Conservation (phyloP, 2,329 filamentous ascomycete genomes). For the Apiospora sp. region DNA sequence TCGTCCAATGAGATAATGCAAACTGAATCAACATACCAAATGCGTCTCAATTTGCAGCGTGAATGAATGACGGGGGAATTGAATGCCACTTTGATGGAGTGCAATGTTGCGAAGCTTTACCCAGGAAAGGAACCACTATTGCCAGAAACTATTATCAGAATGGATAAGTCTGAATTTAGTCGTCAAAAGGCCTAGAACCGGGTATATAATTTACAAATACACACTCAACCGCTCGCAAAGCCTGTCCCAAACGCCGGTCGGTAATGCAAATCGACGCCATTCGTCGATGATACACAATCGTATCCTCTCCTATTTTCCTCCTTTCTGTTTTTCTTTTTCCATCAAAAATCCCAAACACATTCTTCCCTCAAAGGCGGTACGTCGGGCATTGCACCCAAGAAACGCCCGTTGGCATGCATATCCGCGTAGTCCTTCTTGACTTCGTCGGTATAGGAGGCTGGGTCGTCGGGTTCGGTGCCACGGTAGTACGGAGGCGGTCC, state of each 20-base stretch:
- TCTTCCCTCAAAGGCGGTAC: conserved; percentile 81
- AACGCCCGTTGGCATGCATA: conserved; percentile 71
- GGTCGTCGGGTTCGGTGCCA: conserved; percentile 67
- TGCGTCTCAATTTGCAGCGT: background rate
- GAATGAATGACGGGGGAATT: background rate
- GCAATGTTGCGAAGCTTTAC: background rate
- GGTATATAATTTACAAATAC: conserved; percentile 10
- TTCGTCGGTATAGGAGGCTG: conserved; percentile 61
- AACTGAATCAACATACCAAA: conserved; percentile 5
- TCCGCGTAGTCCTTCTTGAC: conserved; percentile 69
- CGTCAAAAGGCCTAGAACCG: background rate
- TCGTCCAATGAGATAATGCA: conserved; percentile 10
- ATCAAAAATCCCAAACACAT: conserved; percentile 75
- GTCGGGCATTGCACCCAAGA: conserved; percentile 78
- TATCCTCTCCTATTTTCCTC: background rate
- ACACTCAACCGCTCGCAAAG: background rate
- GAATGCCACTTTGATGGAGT: background rate
- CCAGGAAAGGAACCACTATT: background rate
- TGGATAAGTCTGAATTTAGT: background rate
- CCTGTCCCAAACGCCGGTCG: conserved; percentile 7
- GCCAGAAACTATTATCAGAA: background rate
- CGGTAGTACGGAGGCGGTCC: conserved; percentile 71
- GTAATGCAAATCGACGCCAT: conserved; percentile 11
- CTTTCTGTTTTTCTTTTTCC: background rate
- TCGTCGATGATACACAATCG: background rate